These are phyloP conservation scores for Anisodus tanguticus DNA, from an alignment of 257 asterid species.

Conservation along the genomic window DNA sequence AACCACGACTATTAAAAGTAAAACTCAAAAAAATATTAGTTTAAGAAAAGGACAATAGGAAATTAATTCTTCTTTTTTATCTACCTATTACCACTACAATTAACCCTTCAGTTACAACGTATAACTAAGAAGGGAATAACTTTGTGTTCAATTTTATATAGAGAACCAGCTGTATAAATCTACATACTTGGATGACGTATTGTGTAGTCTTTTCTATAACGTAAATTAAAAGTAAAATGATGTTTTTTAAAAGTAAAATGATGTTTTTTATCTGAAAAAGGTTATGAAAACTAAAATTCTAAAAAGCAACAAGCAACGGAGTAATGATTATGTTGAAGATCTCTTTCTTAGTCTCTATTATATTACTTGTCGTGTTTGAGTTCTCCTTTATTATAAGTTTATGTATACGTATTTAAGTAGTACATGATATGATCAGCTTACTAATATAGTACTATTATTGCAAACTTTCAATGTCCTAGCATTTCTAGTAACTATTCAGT, in stretches of 20 bases:
- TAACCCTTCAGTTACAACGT: neutral
- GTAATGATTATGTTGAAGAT: neutral
- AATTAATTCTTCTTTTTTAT: neutral
- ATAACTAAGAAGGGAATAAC: too few species aligned
- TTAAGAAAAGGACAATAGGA: neutral
- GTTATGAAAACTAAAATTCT: neutral
- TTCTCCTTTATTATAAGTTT: neutral
- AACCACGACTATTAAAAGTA: neutral
- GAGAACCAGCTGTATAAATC: neutral
- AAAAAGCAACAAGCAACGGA: neutral
- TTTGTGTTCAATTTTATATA: neutral
- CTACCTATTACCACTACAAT: neutral
- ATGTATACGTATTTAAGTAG: neutral
- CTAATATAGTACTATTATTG: neutral
- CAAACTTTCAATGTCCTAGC: neutral
- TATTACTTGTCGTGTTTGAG: slow-evolving; percentile 19
- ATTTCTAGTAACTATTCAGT: neutral
- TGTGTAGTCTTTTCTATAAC: neutral
- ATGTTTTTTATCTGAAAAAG: neutral
- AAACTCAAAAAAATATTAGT: neutral
- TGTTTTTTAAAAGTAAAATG: neutral
- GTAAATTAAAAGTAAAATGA: neutral
- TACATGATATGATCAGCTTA: neutral
- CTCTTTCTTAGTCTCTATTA: neutral
- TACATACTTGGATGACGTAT: neutral